A percentile compares a stretch with the other conserved stretches of the same genome.
Evolutionary conservation across 371 early-diverging fungal species (phyloP).

Genomic region (Actinomortierella ambigua): DNA sequence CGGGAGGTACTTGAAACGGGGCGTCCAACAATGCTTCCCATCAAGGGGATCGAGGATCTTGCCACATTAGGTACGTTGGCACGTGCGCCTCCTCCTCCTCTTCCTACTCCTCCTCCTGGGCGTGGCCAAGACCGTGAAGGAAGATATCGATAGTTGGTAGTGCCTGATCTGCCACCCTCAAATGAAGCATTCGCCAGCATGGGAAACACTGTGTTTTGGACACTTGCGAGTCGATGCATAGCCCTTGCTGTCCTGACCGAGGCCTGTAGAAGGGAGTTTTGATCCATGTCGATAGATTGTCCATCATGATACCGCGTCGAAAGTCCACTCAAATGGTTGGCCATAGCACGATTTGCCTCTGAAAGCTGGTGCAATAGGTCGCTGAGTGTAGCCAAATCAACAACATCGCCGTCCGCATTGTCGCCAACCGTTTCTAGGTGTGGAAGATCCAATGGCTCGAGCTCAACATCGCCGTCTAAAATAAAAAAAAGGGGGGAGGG

Average conservation of each 20-base stretch:
- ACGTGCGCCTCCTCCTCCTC: no score
- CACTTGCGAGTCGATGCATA: constrained; percentile 42
- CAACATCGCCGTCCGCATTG: constrained; percentile 33
- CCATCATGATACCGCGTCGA: constrained; percentile 9
- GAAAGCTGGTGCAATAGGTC: constrained; percentile 29
- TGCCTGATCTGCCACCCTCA: constrained; percentile 24
- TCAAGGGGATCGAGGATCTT: no score
- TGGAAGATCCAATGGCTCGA: constrained; percentile 37
- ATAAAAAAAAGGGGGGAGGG: no score
- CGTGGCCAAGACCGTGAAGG: neutral
- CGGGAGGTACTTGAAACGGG: no score
- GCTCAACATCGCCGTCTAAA: constrained; percentile 28
- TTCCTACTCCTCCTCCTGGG: no score
- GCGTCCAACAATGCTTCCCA: no score
- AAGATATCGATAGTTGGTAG: constrained; percentile 27
- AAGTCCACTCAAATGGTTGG: constrained; percentile 23
- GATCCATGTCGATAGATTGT: constrained; percentile 10
- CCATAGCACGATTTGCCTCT: constrained; percentile 34
- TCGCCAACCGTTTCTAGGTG: constrained; percentile 20
- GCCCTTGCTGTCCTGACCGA: constrained; percentile 40
- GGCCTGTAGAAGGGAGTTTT: constrained; percentile 16
- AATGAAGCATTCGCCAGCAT: constrained; percentile 44
- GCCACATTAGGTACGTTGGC: no score
- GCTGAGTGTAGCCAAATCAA: constrained; percentile 24
- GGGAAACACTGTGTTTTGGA: constrained; percentile 44